Percentiles rank a stretch among this genome's conserved stretches.
Evolutionary conservation across 1,139 yeast genomes (phyloP).

Genomic region (Zhuliangozyma blackwelliae): DNA sequence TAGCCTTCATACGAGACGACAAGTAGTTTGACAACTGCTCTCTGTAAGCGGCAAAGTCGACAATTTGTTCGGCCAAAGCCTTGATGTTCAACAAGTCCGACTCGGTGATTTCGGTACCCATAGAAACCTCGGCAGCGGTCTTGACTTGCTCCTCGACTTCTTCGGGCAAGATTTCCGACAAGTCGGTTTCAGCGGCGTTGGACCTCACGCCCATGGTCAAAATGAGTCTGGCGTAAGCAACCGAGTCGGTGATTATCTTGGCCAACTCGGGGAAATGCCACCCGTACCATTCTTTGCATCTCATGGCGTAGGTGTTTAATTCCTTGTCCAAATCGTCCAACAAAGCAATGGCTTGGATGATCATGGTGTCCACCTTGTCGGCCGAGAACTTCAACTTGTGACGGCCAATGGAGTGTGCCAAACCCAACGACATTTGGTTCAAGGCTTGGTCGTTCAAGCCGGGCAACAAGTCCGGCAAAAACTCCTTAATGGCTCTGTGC

Average conservation of each 20-base stretch:
- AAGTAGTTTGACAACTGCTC: slow-evolving; percentile 82
- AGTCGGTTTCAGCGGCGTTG: slow-evolving; percentile 83
- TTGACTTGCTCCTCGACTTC: slow-evolving; percentile 79
- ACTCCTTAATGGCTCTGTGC: slow-evolving; percentile 91
- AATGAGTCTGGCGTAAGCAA: slow-evolving; percentile 89
- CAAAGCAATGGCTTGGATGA: slow-evolving; percentile 96
- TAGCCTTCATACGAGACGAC: slow-evolving; percentile 93
- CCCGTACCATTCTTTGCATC: slow-evolving; percentile 99
- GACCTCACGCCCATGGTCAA: slow-evolving; percentile 93
- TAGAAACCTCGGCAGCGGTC: slow-evolving; percentile 89
- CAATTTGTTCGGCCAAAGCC: slow-evolving; percentile 92
- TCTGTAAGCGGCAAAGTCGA: slow-evolving; percentile 89
- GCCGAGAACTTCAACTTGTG: slow-evolving; percentile 96
- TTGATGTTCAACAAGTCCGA: slow-evolving; percentile 87
- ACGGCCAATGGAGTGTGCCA: slow-evolving; percentile 97
- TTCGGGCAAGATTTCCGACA: slow-evolving; percentile 89
- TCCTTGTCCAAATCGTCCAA: slow-evolving; percentile 97
- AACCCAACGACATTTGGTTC: slow-evolving; percentile 93
- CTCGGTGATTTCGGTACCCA: slow-evolving; percentile 98
- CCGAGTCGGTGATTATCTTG: slow-evolving; percentile 90
- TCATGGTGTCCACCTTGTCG: slow-evolving; percentile 97
- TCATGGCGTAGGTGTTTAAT: slow-evolving; percentile 95
- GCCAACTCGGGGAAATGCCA: slow-evolving; percentile 99
- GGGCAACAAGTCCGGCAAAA: slow-evolving; percentile 89
- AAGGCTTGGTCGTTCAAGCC: slow-evolving; percentile 83